phyloP scores from a whole-genome alignment of 2,329 filamentous ascomycete species.

The Metarhizium album region DNA sequence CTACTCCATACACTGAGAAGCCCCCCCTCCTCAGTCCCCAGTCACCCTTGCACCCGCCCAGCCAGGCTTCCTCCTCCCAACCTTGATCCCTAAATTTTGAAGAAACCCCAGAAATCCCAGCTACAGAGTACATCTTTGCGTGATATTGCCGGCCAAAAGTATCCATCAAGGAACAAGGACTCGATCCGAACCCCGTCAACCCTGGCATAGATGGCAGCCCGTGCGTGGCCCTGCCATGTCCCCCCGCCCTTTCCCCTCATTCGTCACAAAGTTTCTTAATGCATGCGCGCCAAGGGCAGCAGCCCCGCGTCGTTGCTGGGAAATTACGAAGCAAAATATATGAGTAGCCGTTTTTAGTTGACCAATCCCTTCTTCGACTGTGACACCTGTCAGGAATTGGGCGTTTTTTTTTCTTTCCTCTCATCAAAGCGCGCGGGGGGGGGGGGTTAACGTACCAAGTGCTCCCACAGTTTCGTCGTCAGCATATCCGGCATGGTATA shows the following conservation, averaged over 20 bases:
- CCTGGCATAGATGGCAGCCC: too few species aligned
- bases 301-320: not conserved
- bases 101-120: too few species aligned
- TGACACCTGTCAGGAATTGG: not conserved
- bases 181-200: not conserved
- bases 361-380: constrained; percentile 33
- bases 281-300: not conserved
- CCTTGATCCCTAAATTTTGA: not conserved
- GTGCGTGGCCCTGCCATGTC: not conserved
- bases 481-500: constrained; percentile 90
- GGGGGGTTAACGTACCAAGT: constrained; percentile 36
- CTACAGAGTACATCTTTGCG: not conserved
- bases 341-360: not conserved
- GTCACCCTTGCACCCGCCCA: not conserved
- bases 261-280: not conserved
- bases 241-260: not conserved
- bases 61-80: too few species aligned
- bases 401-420: not conserved
- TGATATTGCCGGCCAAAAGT: not conserved
- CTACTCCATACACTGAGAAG: constrained; percentile 2
- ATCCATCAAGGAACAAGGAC: not conserved
- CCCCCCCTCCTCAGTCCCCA: not conserved
- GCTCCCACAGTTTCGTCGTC: constrained; percentile 93
- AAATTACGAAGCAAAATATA: not conserved
- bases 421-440: not conserved